Evolutionary conservation across 73 alveolate species (phyloP), one percentile per base, ranked within the genome.

Genomic region (Stentor roeselii): DNA sequence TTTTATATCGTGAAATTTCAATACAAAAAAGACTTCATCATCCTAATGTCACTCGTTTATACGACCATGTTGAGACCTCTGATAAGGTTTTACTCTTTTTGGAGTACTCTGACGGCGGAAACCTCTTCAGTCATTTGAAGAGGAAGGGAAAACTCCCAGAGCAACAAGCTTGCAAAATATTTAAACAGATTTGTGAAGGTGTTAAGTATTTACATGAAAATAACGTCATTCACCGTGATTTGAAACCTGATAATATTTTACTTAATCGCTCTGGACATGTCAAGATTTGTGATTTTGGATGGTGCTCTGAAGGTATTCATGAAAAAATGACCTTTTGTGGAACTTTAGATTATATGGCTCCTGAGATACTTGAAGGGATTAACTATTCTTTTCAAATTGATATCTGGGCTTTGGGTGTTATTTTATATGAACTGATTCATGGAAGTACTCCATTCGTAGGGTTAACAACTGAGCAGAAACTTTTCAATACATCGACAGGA

Each of bases 311-410:
- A 42, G 3, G 34, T 36, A 74, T 78, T 60, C 77, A 82, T 39
- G 78, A 86, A 86, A 91, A 94, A 85, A 89, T 76, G 37, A 91
- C 96, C 0, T 91, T 91, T 82, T 91, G 96, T 50, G 96, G 96
- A 38, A 91, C 96, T 3, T 87, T 88, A 27, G 96, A 91, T 60
- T 91, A 87, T 60, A 91, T 91, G 96, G 94, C 96, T 31, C 96
- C 96, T 0, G 96, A 91, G 84, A 90, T 91, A 75, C 87, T 91
- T 37, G 86, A 91, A 83, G 86, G 86, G 80, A 88, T 85, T 42
- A 90, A 90, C 75, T 91, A 91, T 91, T 89, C 83, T 83, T 84
- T 86, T 78, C 42, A 77, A 35, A 83, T 82, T 4, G 88, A 82
- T 82, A 76, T 83, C 30, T 82, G 88, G 88, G 36, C 60, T 61